Conservation (phyloP, 2,329 filamentous ascomycete genomes). For the Aspergillus tubingensis region DNA sequence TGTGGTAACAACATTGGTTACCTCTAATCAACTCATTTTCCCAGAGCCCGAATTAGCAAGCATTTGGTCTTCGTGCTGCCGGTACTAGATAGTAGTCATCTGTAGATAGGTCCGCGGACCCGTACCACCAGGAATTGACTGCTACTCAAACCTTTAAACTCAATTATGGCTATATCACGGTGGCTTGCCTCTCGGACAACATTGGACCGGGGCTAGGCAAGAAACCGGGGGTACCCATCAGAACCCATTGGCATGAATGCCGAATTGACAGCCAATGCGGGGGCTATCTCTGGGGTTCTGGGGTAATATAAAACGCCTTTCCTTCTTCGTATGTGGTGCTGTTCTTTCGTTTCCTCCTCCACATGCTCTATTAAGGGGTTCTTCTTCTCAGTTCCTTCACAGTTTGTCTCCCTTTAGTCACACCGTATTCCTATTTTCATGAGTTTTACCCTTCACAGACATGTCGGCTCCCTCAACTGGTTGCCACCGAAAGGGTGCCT, state of each 20-base stretch:
- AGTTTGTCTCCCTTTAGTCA: not conserved
- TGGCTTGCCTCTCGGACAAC: not conserved
- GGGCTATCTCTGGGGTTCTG: not conserved
- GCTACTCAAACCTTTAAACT: no score
- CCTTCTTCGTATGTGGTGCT: not conserved
- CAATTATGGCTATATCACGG: not conserved
- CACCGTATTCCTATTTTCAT: not conserved
- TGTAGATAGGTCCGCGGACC: no score
- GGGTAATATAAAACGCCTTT: not conserved
- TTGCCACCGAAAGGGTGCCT: not conserved
- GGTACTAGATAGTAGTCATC: not conserved
- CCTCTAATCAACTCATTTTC: not conserved
- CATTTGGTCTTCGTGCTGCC: not conserved
- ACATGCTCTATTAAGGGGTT: not conserved
- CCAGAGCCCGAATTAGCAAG: not conserved
- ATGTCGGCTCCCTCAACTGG: not conserved
- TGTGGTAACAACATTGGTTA: not conserved
- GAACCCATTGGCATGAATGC: not conserved
- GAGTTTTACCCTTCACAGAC: not conserved
- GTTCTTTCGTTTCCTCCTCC: not conserved
- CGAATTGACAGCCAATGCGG: not conserved
- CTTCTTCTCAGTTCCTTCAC: not conserved
- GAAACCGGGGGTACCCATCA: not conserved
- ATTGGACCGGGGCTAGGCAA: not conserved
- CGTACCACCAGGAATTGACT: no score